phyloP scores from a whole-genome alignment of 2,329 filamentous ascomycete species.

The Nemania sp. region DNA sequence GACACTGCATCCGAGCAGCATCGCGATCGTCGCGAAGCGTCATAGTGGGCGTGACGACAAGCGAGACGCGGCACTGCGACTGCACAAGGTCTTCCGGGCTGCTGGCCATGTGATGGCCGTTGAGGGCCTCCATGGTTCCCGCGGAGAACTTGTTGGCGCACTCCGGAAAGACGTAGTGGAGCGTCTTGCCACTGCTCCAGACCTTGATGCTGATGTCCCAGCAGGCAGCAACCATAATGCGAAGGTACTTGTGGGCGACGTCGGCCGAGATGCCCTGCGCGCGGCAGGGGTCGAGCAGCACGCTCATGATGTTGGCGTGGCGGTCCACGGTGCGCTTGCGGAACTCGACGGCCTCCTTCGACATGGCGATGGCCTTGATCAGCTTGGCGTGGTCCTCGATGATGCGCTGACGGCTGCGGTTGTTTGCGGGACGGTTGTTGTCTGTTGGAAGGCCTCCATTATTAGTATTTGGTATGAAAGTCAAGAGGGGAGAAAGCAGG shows the following conservation, averaged over 20 bases:
- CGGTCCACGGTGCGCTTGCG: conserved; percentile 28
- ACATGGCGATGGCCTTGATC: conserved; percentile 31
- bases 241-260: conserved; percentile 26
- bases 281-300: conserved; percentile 37
- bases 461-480: conserved; percentile 16
- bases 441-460: conserved; percentile 5
- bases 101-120: conserved; percentile 28
- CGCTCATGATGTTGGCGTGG: conserved; percentile 32
- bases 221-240: conserved; percentile 33
- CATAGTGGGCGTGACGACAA: conserved; percentile 39
- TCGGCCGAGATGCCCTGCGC: conserved; percentile 26
- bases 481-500: neutral
- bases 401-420: conserved; percentile 33
- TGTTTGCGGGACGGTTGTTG: conserved; percentile 1
- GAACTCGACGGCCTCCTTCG: conserved; percentile 24
- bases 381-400: conserved; percentile 41
- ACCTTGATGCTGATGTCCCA: conserved; percentile 38
- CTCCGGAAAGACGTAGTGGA: conserved; percentile 41
- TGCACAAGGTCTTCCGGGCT: conserved; percentile 31
- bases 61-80: conserved; percentile 36
- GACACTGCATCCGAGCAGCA: conserved; percentile 24
- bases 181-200: conserved; percentile 39
- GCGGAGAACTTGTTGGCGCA: conserved; percentile 35
- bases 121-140: conserved; percentile 38
- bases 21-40: conserved; percentile 37